phyloP scores from a whole-genome alignment of 2,329 filamentous ascomycete species.

The Monosporascus ibericus region DNA sequence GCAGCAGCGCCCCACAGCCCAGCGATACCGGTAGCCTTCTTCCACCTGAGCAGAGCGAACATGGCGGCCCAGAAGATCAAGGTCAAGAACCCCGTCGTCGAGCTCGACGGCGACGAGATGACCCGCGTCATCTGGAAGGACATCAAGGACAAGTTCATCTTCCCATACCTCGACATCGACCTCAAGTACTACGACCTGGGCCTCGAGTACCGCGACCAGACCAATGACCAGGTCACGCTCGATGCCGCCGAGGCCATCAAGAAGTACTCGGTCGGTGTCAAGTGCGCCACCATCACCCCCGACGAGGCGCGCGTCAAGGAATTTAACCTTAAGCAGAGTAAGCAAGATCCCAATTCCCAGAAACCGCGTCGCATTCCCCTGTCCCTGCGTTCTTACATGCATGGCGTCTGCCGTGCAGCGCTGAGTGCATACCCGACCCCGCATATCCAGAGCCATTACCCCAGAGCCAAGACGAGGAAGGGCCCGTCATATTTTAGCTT shows the following conservation, averaged over 20 bases:
- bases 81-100: conserved; percentile 98
- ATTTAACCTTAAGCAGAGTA: conserved; percentile 98
- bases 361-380: background rate
- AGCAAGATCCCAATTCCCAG: conserved; percentile 7
- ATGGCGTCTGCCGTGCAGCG: conserved; percentile 7
- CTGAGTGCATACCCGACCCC: conserved; percentile 3
- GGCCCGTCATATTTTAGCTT: background rate
- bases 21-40: conserved; percentile 25
- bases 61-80: conserved; percentile 83
- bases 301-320: conserved; percentile 95
- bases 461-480: background rate
- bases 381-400: conserved; percentile 14
- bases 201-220: conserved; percentile 90
- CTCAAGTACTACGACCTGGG: conserved; percentile 98
- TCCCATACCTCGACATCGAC: conserved; percentile 92
- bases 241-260: conserved; percentile 97
- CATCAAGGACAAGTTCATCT: conserved; percentile 99
- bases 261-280: conserved; percentile 98
- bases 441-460: conserved; percentile 3
- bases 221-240: conserved; percentile 90
- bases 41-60: conserved; percentile 34
- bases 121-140: conserved; percentile 98
- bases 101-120: conserved; percentile 95
- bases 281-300: conserved; percentile 98
- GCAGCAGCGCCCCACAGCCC: conserved; percentile 12